These are phyloP conservation scores for Backusella psychrophila DNA, from an alignment of 192 early-diverging fungal genomes.

Conservation along the genomic window DNA sequence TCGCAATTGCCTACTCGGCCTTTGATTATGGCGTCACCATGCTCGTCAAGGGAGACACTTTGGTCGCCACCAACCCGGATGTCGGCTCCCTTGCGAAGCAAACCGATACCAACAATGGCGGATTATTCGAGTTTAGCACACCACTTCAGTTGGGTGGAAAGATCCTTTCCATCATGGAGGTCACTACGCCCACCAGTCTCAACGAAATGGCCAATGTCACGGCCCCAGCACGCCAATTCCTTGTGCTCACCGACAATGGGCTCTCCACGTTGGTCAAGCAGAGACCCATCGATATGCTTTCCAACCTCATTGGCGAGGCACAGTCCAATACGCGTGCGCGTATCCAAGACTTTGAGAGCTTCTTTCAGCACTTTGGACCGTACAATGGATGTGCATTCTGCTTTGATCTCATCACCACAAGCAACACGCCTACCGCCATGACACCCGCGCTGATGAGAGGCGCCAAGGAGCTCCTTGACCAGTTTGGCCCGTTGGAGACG, in stretches of 20 bases:
- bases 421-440: background rate
- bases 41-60: slow-evolving; percentile 44
- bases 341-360: background rate
- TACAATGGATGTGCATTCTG: background rate
- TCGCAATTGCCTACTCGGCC: slow-evolving; percentile 32
- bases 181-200: slow-evolving; percentile 32
- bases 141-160: slow-evolving; percentile 69
- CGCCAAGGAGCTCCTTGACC: background rate
- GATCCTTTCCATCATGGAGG: slow-evolving; percentile 80
- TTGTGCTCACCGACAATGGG: slow-evolving; percentile 77
- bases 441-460: background rate
- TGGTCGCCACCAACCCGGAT: slow-evolving; percentile 62
- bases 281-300: slow-evolving; percentile 74
- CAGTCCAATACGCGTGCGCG: background rate
- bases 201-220: slow-evolving; percentile 66
- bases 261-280: slow-evolving; percentile 63
- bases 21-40: slow-evolving; percentile 61
- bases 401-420: background rate
- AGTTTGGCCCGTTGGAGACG: background rate
- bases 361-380: background rate
- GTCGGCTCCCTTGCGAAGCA: slow-evolving; percentile 54
- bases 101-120: background rate
- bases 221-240: slow-evolving; percentile 58
- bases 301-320: slow-evolving; percentile 44
- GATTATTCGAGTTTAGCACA: slow-evolving; percentile 49